These are phyloP conservation scores for Juglanconis oblonga DNA, from an alignment of 2,329 filamentous ascomycete species.

Conservation along the genomic window DNA sequence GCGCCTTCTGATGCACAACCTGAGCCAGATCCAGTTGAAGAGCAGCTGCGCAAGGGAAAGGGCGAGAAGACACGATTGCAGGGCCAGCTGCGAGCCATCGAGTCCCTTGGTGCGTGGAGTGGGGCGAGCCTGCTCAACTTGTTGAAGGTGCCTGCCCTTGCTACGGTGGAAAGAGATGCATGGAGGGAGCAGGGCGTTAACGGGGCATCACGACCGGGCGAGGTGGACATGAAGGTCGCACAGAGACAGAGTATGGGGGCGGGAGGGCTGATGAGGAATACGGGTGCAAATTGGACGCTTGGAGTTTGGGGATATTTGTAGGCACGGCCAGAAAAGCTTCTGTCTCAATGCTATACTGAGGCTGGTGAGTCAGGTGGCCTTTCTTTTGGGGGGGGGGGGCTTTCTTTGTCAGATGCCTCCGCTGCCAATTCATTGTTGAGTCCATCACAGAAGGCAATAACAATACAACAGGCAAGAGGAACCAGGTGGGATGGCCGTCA, in stretches of 20 bases:
- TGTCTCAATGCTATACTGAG: neutral
- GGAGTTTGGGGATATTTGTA: conserved; percentile 52
- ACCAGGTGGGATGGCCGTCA: neutral
- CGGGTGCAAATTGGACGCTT: conserved; percentile 56
- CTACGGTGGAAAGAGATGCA: conserved; percentile 67
- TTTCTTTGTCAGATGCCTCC: neutral
- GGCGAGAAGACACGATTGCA: conserved; percentile 42
- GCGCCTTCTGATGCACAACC: conserved; percentile 38
- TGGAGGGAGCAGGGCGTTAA: conserved; percentile 66
- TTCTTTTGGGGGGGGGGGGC: neutral
- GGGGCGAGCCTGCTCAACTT: conserved; percentile 70
- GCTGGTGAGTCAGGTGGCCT: neutral
- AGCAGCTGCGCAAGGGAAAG: conserved; percentile 47
- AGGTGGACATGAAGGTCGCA: conserved; percentile 56
- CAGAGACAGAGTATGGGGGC: conserved; percentile 65
- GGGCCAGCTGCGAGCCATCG: conserved; percentile 62
- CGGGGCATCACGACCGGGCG: conserved; percentile 58
- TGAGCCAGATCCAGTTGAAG: conserved; percentile 56
- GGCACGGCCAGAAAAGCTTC: neutral
- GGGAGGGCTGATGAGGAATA: conserved; percentile 44
- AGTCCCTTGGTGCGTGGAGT: conserved; percentile 70
- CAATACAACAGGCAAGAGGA: neutral
- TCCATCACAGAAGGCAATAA: neutral
- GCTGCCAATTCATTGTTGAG: neutral
- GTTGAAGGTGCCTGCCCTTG: conserved; percentile 65